Percentiles rank a stretch among this genome's conserved stretches.
These are phyloP conservation scores for Colletotrichum tanaceti DNA, from an alignment of 2,329 filamentous ascomycete genomes.

Conservation along the genomic window DNA sequence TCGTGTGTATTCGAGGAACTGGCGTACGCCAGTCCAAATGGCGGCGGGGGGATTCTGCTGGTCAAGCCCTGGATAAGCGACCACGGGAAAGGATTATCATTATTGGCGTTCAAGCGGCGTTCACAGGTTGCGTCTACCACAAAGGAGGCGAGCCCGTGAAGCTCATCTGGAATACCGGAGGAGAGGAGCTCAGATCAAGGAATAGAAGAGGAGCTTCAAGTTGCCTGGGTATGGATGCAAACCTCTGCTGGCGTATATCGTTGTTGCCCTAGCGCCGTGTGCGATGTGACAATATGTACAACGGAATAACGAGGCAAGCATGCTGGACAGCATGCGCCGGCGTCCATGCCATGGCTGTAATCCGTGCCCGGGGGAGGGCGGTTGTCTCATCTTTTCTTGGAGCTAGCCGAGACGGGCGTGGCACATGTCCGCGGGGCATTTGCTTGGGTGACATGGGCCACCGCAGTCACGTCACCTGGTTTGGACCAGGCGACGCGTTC, in stretches of 20 bases:
- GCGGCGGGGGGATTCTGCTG: slow-evolving; percentile 17
- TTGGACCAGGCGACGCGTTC: slow-evolving; percentile 6
- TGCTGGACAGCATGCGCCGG: background rate
- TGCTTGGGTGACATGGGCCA: slow-evolving; percentile 3
- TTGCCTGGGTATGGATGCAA: background rate
- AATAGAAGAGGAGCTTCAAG: slow-evolving; percentile 6
- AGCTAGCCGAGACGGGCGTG: slow-evolving; percentile 20
- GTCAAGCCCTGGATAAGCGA: slow-evolving; percentile 30
- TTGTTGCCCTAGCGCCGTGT: background rate
- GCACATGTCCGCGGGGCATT: slow-evolving; percentile 16
- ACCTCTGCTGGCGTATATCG: background rate
- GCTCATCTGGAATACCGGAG: background rate
- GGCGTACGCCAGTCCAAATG: slow-evolving; percentile 10
- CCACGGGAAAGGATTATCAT: slow-evolving; percentile 1
- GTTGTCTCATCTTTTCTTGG: slow-evolving; percentile 20
- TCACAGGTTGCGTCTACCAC: slow-evolving; percentile 10
- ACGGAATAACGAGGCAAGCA: background rate
- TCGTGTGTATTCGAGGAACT: background rate
- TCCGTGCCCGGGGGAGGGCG: background rate
- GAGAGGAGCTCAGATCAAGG: background rate
- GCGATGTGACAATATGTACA: background rate
- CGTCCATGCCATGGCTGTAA: slow-evolving; percentile 11
- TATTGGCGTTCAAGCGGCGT: slow-evolving; percentile 24
- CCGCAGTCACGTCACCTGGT: slow-evolving; percentile 5
- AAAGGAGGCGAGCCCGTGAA: background rate